Base-by-base conservation (phyloP, 192 early-diverging fungal genomes). In the Entomortierella chlamydospora region DNA sequence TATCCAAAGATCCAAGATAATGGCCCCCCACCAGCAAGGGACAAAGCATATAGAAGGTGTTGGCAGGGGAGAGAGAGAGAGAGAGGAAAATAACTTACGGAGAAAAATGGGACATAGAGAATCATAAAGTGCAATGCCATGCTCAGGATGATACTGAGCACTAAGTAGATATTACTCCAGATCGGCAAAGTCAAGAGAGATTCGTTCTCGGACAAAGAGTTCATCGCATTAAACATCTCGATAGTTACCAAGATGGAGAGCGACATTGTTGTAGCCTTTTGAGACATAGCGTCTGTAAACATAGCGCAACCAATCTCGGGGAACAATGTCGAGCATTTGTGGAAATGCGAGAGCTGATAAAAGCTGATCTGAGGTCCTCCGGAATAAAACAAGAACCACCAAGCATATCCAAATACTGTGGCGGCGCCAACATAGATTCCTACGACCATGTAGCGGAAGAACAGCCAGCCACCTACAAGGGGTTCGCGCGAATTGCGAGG, bases 221-320 rank as follows among this genome's bases (percentile, higher is more conserved):
- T 98, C 84, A 98, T 95, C 50, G 98, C 97, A 81, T 99, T 98
- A 73, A 98, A 92, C 98, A 99, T 98, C 82, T 99, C 97, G 73
- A 99, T 97, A 39, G 93, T 92, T 20, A 98, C 97, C 54, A 99
- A 82, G 68, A 99, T 94, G 31, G 95, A 96, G 59, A 99, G 87
- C 54, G 94, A 95, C 84, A 98, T 94, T 41, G 98, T 97, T 37
- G 97, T 97, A 26, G 98, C 98, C 71, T 91, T 89, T 52, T 90
- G 85, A 12, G 95, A 87, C 83, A 93, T 86, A 9, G 70, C 59
- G 74, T 94, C 94, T 31, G 84, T 83, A 82, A 98, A 98, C 88
- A 96, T 95, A 45, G 91, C 87, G 80, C 97, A 98, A 28, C 95
- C 98, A 70, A 98, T 88, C 64, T 95, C 94, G 62, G 93, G 94